phyloP scores from a whole-genome alignment of 148 eudicot species.

The Cornus kousa region DNA sequence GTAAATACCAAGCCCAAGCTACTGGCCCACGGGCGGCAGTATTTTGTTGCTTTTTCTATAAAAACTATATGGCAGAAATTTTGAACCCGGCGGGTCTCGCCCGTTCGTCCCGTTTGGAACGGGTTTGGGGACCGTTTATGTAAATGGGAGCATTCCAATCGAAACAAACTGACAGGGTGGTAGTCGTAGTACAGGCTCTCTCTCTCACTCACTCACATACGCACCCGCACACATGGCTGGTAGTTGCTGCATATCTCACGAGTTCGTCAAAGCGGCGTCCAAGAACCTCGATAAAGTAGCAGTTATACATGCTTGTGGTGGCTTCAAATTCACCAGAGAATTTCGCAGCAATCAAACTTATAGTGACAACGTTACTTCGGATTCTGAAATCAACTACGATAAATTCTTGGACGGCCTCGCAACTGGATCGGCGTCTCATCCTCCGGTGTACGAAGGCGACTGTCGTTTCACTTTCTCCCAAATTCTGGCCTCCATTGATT shows the following conservation, averaged over 20 bases:
- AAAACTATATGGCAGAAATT: too few relatives aligned
- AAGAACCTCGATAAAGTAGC: conserved; percentile 55
- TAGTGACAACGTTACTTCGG: neutral
- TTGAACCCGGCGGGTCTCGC: too few relatives aligned
- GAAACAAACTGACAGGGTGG: too few relatives aligned
- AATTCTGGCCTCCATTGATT: conserved; percentile 60
- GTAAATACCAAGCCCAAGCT: too few relatives aligned
- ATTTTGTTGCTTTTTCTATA: too few relatives aligned
- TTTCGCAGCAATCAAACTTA: conserved; percentile 15
- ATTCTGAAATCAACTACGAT: conserved; percentile 12
- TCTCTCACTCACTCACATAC: too few relatives aligned
- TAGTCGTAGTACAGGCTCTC: too few relatives aligned
- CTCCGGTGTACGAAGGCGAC: conserved; percentile 51
- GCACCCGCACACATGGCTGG: neutral
- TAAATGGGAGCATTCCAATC: too few relatives aligned
- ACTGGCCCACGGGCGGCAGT: too few relatives aligned
- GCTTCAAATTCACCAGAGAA: conserved; percentile 28
- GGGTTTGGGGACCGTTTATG: too few relatives aligned
- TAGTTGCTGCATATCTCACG: conserved; percentile 71
- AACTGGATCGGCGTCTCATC: conserved; percentile 19
- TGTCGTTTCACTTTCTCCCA: conserved; percentile 64
- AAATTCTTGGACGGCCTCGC: neutral
- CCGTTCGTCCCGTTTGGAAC: too few relatives aligned
- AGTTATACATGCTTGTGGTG: conserved; percentile 52
- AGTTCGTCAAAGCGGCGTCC: conserved; percentile 50